These are phyloP conservation scores for Fusarium pseudograminearum DNA, from an alignment of 2,329 filamentous ascomycete species.

Conservation along the genomic window DNA sequence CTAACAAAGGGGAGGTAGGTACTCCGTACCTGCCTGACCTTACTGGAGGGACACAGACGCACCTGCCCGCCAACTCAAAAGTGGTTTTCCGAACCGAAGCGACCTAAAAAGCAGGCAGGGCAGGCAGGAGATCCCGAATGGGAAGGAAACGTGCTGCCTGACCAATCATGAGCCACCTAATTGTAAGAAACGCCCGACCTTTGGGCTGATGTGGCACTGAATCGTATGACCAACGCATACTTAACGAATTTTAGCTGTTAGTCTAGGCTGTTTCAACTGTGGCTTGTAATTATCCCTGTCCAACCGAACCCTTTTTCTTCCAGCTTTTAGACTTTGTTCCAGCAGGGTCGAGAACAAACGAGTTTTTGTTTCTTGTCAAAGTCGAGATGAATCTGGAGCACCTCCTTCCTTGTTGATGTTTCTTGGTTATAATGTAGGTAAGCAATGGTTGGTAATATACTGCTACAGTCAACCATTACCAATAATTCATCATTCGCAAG, in stretches of 20 bases:
- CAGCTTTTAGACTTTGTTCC: slow-evolving; percentile 12
- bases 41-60: background rate
- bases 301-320: background rate
- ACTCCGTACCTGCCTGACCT: background rate
- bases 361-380: background rate
- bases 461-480: background rate
- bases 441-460: background rate
- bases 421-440: background rate
- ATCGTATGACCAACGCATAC: slow-evolving; percentile 44
- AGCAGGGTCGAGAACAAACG: slow-evolving; percentile 20
- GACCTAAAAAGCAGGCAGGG: slow-evolving; percentile 1
- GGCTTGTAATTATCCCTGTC: slow-evolving; percentile 16
- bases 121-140: slow-evolving; percentile 41
- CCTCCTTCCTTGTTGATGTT: background rate
- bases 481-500: background rate
- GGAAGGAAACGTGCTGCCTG: background rate
- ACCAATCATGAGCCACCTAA: slow-evolving; percentile 32
- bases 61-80: slow-evolving; percentile 6
- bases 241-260: background rate
- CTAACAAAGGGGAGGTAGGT: background rate
- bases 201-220: slow-evolving; percentile 49
- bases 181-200: slow-evolving; percentile 47
- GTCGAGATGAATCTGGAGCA: background rate
- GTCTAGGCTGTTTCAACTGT: slow-evolving; percentile 1
- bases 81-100: slow-evolving; percentile 28